Evolutionary conservation across 257 asterid genomes (phyloP).

Genomic region (Cruciata laevipes): DNA sequence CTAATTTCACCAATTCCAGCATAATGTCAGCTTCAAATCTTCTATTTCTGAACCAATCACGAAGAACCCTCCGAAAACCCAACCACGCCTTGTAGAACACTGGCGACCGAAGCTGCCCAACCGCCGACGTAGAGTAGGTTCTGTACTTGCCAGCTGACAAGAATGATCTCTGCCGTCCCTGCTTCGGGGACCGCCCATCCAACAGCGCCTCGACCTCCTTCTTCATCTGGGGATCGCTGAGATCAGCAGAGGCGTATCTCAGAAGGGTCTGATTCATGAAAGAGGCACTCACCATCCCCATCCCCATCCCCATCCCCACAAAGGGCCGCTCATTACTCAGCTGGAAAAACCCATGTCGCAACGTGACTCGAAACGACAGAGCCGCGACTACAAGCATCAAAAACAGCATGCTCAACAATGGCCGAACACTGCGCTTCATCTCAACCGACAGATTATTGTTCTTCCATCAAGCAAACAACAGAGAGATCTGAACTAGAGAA

Average conservation of each 20-base stretch:
- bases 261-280: conserved; percentile 58
- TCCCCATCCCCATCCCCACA: conserved; percentile 13
- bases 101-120: conserved; percentile 64
- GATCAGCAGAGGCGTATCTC: conserved; percentile 52
- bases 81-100: conserved; percentile 66
- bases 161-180: conserved; percentile 70
- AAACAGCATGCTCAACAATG: conserved; percentile 49
- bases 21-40: conserved; percentile 38
- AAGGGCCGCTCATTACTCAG: conserved; percentile 32
- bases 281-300: conserved; percentile 18
- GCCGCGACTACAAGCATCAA: conserved; percentile 43
- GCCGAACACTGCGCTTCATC: conserved; percentile 65
- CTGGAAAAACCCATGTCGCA: conserved; percentile 42
- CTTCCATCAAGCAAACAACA: not conserved
- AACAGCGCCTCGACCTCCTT: conserved; percentile 63
- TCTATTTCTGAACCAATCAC: conserved; percentile 71
- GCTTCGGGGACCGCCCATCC: conserved; percentile 58
- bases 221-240: conserved; percentile 56
- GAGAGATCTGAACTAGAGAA: conserved; percentile 15
- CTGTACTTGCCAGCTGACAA: conserved; percentile 62
- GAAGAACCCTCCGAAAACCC: conserved; percentile 45
- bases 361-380: conserved; percentile 38
- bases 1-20: conserved; percentile 36
- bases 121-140: conserved; percentile 31
- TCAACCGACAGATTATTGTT: not conserved